phyloP scores from a whole-genome alignment of 2,329 filamentous ascomycete genomes.

The Dothideomycetidae sp. region DNA sequence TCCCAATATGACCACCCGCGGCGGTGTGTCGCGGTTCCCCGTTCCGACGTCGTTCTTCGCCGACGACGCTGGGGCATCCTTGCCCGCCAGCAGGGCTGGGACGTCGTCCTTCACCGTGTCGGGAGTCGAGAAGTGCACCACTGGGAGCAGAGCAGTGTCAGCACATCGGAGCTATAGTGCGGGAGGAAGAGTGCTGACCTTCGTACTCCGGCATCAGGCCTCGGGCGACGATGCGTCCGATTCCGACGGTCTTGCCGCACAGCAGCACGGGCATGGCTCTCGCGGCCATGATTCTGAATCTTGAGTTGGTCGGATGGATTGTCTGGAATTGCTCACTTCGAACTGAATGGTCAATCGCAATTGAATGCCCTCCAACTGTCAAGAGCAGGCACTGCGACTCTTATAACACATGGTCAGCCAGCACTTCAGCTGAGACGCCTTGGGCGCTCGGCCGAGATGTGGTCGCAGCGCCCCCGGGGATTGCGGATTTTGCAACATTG shows the following conservation, averaged over 20 bases:
- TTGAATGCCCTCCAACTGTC: no score
- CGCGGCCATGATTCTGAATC: no score
- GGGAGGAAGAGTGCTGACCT: not conserved
- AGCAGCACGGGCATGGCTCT: not conserved
- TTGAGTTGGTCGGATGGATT: no score
- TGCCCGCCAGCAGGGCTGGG: not conserved
- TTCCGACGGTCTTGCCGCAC: not conserved
- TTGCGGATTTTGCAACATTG: no score
- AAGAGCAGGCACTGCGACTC: no score
- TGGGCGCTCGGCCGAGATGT: no score
- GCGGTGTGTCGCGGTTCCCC: not conserved
- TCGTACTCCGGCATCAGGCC: not conserved
- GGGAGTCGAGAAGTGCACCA: not conserved
- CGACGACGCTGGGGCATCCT: not conserved
- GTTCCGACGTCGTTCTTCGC: not conserved
- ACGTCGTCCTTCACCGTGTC: not conserved
- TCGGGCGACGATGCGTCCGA: not conserved
- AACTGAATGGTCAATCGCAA: no score
- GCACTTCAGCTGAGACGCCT: no score
- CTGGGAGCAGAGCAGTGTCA: not conserved
- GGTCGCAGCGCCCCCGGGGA: no score
- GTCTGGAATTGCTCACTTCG: no score
- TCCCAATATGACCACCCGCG: not conserved
- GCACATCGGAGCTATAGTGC: not conserved
- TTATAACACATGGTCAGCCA: no score